These are phyloP conservation scores for Wickerhamomyces sp. DNA, from an alignment of 1,139 yeast species.

Conservation along the genomic window DNA sequence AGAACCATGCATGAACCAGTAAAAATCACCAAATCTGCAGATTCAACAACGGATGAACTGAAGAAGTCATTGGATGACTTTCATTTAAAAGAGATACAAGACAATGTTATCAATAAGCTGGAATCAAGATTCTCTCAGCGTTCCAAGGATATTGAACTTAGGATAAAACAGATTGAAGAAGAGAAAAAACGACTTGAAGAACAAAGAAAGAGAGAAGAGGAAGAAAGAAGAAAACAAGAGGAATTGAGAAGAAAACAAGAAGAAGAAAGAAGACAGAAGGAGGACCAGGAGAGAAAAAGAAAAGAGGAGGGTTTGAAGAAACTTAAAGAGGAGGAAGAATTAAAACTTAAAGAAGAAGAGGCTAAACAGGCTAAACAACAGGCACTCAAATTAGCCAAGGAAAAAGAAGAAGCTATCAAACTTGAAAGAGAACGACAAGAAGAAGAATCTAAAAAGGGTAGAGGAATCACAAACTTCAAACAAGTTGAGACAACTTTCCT, in stretches of 20 bases:
- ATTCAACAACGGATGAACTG: not conserved
- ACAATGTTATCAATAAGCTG: conserved; percentile 6
- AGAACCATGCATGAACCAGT: not conserved
- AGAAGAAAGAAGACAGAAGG: conserved; percentile 19
- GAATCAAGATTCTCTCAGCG: conserved; percentile 16
- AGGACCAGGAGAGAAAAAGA: conserved; percentile 18
- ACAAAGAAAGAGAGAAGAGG: conserved; percentile 21
- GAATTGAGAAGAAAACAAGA: conserved; percentile 19
- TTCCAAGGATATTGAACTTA: conserved; percentile 18
- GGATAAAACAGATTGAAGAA: conserved; percentile 19
- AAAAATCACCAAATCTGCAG: not conserved
- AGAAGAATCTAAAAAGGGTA: conserved; percentile 13
- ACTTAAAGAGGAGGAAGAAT: conserved; percentile 13
- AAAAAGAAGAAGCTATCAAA: conserved; percentile 12
- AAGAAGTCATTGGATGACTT: not conserved
- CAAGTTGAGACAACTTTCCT: conserved; percentile 43
- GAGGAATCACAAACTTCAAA: conserved; percentile 32
- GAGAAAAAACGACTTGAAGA: conserved; percentile 18
- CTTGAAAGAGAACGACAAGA: conserved; percentile 4
- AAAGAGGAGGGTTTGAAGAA: conserved; percentile 19
- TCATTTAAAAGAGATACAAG: conserved; percentile 1
- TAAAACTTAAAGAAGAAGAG: conserved; percentile 11
- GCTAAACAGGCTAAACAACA: conserved; percentile 10
- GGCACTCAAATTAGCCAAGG: conserved; percentile 5
- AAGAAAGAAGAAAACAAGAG: conserved; percentile 18